Base-by-base conservation (phyloP, 805 yeast genomes). In the Suhomyces tanzawaensis region DNA sequence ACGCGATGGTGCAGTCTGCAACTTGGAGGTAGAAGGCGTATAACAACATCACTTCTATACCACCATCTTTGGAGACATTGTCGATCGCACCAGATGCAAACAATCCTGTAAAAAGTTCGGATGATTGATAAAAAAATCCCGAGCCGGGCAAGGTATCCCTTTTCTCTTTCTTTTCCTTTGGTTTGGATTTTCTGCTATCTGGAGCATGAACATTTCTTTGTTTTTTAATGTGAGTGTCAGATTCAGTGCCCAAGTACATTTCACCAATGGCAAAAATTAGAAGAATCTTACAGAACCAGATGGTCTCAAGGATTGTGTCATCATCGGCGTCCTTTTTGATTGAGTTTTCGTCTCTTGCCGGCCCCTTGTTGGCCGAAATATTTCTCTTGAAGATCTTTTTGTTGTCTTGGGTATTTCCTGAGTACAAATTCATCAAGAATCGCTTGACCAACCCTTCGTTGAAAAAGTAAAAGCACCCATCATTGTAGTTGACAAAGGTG, bases 381-480 rank as follows among this genome's bases (percentile, higher is more conserved):
- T 68, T 69, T 25, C 73, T 45, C 41, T 57, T 57, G 43, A 69
- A 52, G 19, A 69, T 67, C 34, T 51, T 57, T 34, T 57, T 62
- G 45, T 69, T 69, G 29, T 65, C 72, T 11, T 51, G 55, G 25
- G 64, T 48, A 27, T 55, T 55, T 25, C 79, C 80, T 19, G 81
- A 76, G 55, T 82, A 85, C 16, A 83, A 69, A 44, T 81, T 70
- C 62, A 78, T 74, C 37, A 85, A 57, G 44, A 78, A 81, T 47
- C 77, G 76, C 52, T 83, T 84, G 17, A 83, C 86, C 15, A 83
- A 53, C 1, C 95, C 95, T 57, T 85, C 95, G 53, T 85, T 85
- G 64, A 85, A 85, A 52, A 85, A 85, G 60, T 85, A 85, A 56
- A 85, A 85, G 49, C 95, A 85, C 1, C 90, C 93, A 58, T 84